Conservation (phyloP, 2,329 filamentous ascomycete species). For the Cercospora zeina region DNA sequence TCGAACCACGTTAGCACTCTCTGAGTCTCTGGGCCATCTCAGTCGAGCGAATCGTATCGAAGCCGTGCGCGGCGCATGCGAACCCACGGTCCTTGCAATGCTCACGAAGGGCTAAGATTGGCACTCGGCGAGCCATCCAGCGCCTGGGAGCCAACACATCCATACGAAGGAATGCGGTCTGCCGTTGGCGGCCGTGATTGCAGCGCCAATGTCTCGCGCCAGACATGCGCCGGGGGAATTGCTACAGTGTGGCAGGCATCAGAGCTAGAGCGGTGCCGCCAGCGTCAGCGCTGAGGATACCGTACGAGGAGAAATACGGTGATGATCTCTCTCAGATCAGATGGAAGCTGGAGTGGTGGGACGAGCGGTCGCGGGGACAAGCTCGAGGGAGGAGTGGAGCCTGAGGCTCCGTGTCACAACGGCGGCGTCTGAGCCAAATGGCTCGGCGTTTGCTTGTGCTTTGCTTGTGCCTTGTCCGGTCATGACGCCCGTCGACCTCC, state of each 20-base stretch:
- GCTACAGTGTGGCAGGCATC: neutral
- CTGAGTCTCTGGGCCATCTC: neutral
- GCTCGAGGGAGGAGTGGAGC: neutral
- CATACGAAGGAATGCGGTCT: conserved; percentile 10
- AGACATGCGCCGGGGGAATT: neutral
- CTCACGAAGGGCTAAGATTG: neutral
- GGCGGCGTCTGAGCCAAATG: neutral
- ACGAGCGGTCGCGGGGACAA: neutral
- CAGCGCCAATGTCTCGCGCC: neutral
- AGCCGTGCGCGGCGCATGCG: neutral
- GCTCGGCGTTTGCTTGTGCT: neutral
- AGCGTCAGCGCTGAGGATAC: neutral
- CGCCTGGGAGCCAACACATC: neutral
- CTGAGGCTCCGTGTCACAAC: neutral
- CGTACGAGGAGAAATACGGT: neutral
- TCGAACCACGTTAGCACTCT: neutral
- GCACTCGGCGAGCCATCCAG: neutral
- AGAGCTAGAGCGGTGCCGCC: neutral
- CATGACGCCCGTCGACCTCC: neutral
- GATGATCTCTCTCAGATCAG: neutral
- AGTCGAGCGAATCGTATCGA: neutral
- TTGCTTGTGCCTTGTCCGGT: neutral
- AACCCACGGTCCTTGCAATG: conserved; percentile 1
- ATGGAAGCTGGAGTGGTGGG: neutral
- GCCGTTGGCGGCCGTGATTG: conserved; percentile 1